Base-by-base conservation (phyloP, 768 basidiomycete genomes). In the Collybia nuda region DNA sequence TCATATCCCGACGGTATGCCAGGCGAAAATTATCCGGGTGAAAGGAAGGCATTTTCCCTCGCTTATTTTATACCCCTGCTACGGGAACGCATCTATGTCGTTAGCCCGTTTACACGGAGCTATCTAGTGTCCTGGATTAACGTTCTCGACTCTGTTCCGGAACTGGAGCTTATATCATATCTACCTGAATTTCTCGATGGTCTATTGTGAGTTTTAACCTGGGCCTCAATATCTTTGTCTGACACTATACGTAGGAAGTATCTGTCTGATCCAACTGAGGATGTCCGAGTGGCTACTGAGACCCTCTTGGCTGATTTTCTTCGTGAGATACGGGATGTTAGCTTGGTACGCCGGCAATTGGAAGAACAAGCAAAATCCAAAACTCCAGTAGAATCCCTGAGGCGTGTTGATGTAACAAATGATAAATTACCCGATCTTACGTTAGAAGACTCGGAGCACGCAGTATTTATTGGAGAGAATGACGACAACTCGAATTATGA, bases 71-170 rank as follows among this genome's bases (percentile, higher is more conserved):
- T 99, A 40, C 97, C 97, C 18, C 75, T 99, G 22, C 80, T 99
- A 6, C 82, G 86, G 43, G 96, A 98, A 56, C 80, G 97, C 54
- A 93, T 98, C 46, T 90, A 95, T 60, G 97, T 98, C 56, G 75
- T 98, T 64, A 95, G 88, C 64, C 96, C 97, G 0, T 94, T 96
- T 65, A 96, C 97, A 0, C 76, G 97, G 53, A 96, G 87, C 65
- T 98, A 94, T 66, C 80, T 99, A n/a, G 92, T 97, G 28, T 88
- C 90, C 1, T 99, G 97, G 97, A 91, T 98, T 51, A 91, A 82
- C 38, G 90, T 97, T 3, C 79, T 99, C 40, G 94, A 98, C 63
- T 95, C 93, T 17, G 91, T 98, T 3, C 97, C 97, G 9, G 97
- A 99, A 62, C 75, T 99, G 47, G 96, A 98, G 65, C 79, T 99